A percentile compares a stretch with the other conserved stretches of the same genome.
Evolutionary conservation across 139 green algal species (phyloP).

Genomic region (Tetratostichococcus sp.): DNA sequence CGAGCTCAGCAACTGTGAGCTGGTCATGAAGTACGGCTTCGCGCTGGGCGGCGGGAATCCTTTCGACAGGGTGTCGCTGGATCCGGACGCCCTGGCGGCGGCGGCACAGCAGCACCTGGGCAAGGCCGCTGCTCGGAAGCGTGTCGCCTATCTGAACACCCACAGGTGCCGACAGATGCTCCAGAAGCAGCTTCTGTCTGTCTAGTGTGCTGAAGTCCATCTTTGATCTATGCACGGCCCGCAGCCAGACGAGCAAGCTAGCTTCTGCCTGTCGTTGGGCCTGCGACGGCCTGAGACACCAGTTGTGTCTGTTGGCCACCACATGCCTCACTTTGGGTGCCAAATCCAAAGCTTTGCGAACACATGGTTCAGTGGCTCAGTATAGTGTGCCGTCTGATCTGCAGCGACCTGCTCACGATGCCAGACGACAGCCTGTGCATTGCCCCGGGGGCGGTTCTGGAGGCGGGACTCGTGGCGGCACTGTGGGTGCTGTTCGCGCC

Average conservation of each 20-base stretch:
- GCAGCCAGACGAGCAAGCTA: too few species aligned
- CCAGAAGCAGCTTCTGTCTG: too few species aligned
- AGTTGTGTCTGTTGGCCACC: too few species aligned
- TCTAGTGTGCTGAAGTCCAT: too few species aligned
- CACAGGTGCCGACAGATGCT: too few species aligned
- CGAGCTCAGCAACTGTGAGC: conserved; percentile 54
- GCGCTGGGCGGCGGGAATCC: conserved; percentile 41
- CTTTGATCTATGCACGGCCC: too few species aligned
- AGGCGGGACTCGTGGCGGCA: neutral
- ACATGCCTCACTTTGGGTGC: too few species aligned
- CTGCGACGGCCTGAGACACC: too few species aligned
- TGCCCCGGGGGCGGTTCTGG: neutral
- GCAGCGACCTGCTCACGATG: neutral
- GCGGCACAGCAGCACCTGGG: conserved; percentile 10
- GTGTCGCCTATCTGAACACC: neutral
- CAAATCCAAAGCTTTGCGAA: too few species aligned
- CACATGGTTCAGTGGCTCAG: too few species aligned
- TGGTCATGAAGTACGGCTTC: conserved; percentile 69
- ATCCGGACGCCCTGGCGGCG: conserved; percentile 21
- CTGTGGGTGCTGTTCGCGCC: neutral
- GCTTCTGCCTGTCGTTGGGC: too few species aligned
- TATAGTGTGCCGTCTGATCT: neutral
- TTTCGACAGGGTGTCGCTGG: conserved; percentile 33
- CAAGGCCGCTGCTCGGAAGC: neutral
- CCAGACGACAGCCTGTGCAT: neutral